Evolutionary conservation across 306 rosid species (phyloP).

Genomic region (Inga leiocalycina): DNA sequence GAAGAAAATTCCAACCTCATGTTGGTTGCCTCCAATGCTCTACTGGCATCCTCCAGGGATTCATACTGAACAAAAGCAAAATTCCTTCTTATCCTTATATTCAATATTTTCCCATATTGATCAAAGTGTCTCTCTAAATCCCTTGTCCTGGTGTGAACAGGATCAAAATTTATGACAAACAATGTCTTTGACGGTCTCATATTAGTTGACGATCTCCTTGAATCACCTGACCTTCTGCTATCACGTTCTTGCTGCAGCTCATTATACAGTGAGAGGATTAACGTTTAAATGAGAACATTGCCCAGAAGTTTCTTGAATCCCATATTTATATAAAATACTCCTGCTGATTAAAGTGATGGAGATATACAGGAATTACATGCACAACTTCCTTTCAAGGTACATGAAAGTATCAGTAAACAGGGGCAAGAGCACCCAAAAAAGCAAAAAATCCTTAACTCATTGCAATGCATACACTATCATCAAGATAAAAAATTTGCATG

Average conservation of each 20-base stretch:
- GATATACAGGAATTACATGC: constrained; percentile 26
- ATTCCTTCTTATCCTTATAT: constrained; percentile 83
- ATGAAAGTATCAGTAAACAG: not conserved
- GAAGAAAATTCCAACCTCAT: constrained; percentile 57
- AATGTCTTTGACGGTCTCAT: constrained; percentile 69
- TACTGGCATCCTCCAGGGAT: constrained; percentile 79
- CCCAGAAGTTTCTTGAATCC: constrained; percentile 2
- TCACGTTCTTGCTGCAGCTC: constrained; percentile 80
- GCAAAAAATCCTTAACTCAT: constrained; percentile 18
- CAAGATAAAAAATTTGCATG: not conserved
- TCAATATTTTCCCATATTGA: constrained; percentile 65
- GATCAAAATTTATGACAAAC: constrained; percentile 86
- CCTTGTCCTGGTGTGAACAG: constrained; percentile 76
- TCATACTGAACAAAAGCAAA: constrained; percentile 83
- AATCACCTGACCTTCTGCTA: constrained; percentile 61
- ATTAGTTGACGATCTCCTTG: constrained; percentile 63
- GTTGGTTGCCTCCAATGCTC: constrained; percentile 76
- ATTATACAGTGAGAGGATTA: constrained; percentile 26
- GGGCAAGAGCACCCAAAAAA: not conserved
- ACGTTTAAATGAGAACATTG: constrained; percentile 22
- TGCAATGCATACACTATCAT: not conserved
- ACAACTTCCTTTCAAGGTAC: constrained; percentile 20
- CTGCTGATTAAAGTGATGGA: constrained; percentile 8
- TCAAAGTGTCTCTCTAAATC: constrained; percentile 89
- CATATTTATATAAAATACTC: constrained; percentile 7